phyloP scores from a whole-genome alignment of 108 stramenopile species.

The Cyclostephanos tholiformis region DNA sequence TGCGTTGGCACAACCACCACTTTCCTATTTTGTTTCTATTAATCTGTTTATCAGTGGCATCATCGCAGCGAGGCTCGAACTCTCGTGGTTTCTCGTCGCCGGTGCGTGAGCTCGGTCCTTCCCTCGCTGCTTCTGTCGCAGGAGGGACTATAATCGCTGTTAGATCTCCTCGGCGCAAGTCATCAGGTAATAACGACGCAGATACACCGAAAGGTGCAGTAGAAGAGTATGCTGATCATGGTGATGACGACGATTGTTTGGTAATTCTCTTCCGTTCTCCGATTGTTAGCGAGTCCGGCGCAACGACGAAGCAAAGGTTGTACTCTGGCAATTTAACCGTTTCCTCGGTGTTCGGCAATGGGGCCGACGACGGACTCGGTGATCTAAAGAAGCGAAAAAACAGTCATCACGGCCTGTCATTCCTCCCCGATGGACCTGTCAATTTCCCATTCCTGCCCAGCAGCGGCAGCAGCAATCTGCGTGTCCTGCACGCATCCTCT shows the following conservation, averaged over 20 bases:
- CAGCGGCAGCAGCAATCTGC: conserved; percentile 65
- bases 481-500: conserved; percentile 77
- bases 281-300: not conserved
- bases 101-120: conserved; percentile 43
- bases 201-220: too few species aligned
- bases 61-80: conserved; percentile 4
- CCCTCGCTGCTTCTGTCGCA: conserved; percentile 50
- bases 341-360: conserved; percentile 27
- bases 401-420: conserved; percentile 16
- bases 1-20: not conserved
- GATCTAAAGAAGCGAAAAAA: too few species aligned
- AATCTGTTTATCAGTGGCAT: not conserved
- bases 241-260: conserved; percentile 28
- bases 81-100: conserved; percentile 27
- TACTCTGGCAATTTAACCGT: conserved; percentile 31
- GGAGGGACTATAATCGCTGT: conserved; percentile 50
- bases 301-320: not conserved
- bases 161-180: conserved; percentile 17
- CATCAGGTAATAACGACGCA: not conserved
- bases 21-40: not conserved
- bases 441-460: conserved; percentile 16
- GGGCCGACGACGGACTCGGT: not conserved
- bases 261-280: conserved; percentile 47
- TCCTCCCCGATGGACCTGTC: conserved; percentile 40
- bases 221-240: not conserved